Evolutionary conservation across 2,329 filamentous ascomycete species (phyloP).

Genomic region (Emmonsiellopsis sp.): DNA sequence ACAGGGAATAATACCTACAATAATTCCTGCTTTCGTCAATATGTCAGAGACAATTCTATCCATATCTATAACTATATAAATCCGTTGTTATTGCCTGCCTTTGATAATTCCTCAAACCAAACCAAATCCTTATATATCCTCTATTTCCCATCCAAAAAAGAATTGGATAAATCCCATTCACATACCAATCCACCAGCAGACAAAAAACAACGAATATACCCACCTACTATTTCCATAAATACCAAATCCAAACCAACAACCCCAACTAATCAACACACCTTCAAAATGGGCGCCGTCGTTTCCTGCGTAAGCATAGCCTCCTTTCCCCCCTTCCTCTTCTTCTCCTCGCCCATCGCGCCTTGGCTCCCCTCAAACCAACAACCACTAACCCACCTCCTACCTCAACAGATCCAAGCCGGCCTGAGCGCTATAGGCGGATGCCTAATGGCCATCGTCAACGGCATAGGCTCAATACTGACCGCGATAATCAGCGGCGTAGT

Average conservation of each 20-base stretch:
- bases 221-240: neutral
- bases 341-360: neutral
- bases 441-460: conserved; percentile 61
- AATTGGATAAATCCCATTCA: too few relatives aligned
- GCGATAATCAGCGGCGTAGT: conserved; percentile 62
- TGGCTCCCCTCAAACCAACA: conserved; percentile 1
- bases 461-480: conserved; percentile 55
- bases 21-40: too few relatives aligned
- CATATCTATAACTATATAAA: too few relatives aligned
- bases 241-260: neutral
- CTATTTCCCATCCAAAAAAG: too few relatives aligned
- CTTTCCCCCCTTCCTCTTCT: too few relatives aligned
- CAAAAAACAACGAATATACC: neutral
- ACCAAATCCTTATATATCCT: too few relatives aligned
- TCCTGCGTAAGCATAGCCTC: conserved; percentile 63
- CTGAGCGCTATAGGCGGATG: conserved; percentile 56
- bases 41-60: too few relatives aligned
- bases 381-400: neutral
- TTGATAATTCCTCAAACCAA: too few relatives aligned
- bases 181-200: neutral
- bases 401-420: conserved; percentile 46
- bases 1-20: too few relatives aligned
- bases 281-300: conserved; percentile 71
- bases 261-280: conserved; percentile 8
- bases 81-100: too few relatives aligned